Percentiles rank a stretch among this genome's conserved stretches.
These are phyloP conservation scores for Chimonanthus praecox DNA, from an alignment of 164 flowering plant species.

Conservation along the genomic window DNA sequence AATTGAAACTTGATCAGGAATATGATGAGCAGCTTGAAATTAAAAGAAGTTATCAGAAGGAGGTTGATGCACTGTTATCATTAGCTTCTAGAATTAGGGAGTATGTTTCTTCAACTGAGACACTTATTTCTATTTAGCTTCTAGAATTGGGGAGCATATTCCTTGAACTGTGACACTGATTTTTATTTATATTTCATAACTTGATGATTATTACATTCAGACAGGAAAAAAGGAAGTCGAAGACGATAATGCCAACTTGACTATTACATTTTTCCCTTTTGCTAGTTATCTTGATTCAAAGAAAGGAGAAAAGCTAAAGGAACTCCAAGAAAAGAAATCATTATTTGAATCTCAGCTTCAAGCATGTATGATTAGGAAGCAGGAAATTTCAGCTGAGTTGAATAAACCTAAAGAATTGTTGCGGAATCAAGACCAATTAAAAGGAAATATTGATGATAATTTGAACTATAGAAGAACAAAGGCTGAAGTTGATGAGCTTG, in stretches of 20 bases:
- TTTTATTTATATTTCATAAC: neutral
- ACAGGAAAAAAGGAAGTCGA: too few relatives aligned
- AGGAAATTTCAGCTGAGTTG: constrained; percentile 54
- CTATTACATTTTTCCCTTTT: constrained; percentile 7
- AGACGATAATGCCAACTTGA: neutral
- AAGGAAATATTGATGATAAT: constrained; percentile 75
- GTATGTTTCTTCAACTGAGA: constrained; percentile 34
- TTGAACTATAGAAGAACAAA: constrained; percentile 75
- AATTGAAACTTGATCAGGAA: constrained; percentile 49
- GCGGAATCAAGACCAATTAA: constrained; percentile 55
- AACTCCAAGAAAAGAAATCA: constrained; percentile 59
- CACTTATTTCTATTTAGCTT: constrained; percentile 26
- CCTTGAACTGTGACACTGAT: neutral
- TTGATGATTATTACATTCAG: constrained; percentile 2
- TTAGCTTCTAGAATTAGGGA: constrained; percentile 56
- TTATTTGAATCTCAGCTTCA: constrained; percentile 51
- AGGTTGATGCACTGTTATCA: constrained; percentile 43
- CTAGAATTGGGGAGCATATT: constrained; percentile 70
- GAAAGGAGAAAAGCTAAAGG: constrained; percentile 70
- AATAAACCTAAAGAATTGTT: constrained; percentile 48
- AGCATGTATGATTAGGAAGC: constrained; percentile 41
- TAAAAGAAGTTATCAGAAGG: constrained; percentile 49
- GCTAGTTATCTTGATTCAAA: constrained; percentile 62
- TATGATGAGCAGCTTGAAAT: constrained; percentile 48
- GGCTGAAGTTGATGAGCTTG: constrained; percentile 63